Percentiles rank a stretch among this genome's conserved stretches.
Conservation (phyloP, 805 yeast species). For the Myxozyma kluyveri region DNA sequence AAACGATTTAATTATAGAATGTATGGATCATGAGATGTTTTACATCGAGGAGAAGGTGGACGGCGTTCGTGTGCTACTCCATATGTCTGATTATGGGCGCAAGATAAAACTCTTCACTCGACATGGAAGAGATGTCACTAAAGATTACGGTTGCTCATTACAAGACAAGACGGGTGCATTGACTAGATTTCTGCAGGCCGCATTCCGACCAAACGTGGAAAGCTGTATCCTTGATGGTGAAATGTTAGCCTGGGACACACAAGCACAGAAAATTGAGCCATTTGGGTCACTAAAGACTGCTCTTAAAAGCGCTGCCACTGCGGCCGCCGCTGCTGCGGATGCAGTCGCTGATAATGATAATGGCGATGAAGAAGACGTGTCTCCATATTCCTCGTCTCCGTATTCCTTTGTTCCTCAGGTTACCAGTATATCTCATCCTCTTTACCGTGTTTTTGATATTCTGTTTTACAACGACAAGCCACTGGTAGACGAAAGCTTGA, state of each 20-base stretch:
- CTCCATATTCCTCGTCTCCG: not conserved
- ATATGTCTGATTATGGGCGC: conserved; percentile 51
- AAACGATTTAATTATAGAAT: conserved; percentile 48
- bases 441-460: conserved; percentile 64
- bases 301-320: no score
- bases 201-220: conserved; percentile 41
- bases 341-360: conserved; percentile 60
- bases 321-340: no score
- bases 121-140: conserved; percentile 69
- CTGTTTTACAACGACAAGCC: conserved; percentile 65
- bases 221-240: conserved; percentile 78
- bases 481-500: conserved; percentile 53
- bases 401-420: no score
- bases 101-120: conserved; percentile 57
- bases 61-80: conserved; percentile 85
- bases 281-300: conserved; percentile 76
- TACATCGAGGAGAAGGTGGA: conserved; percentile 87
- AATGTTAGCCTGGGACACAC: conserved; percentile 81
- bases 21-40: conserved; percentile 44
- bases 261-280: conserved; percentile 54
- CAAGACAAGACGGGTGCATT: conserved; percentile 49
- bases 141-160: conserved; percentile 58
- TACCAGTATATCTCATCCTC: conserved; percentile 33
- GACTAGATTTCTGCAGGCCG: conserved; percentile 49
- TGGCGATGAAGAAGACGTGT: conserved; percentile 34